Base-by-base conservation (phyloP, 495 filamentous ascomycete genomes). In the Penicillium silybi region DNA sequence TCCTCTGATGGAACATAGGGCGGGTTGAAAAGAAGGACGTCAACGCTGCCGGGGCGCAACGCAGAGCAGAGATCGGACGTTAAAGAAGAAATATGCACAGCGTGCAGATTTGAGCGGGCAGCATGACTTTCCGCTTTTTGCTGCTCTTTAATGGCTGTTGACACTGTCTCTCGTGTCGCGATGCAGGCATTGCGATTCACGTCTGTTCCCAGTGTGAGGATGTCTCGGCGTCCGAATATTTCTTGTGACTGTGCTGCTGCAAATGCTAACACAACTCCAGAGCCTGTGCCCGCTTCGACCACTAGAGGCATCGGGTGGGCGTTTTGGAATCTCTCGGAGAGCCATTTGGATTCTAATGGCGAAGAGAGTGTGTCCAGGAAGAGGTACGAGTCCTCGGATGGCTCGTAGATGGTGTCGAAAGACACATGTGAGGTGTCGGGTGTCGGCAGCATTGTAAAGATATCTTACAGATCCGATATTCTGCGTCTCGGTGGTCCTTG, bases 301-400 rank as follows among this genome's bases (percentile, higher is more conserved):
- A 95, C 66, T 1, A 93, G 64, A 6, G 89, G 86, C n/a, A 77
- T 44, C 4, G 75, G 37, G n/a, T 65, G 56, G 16, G 45, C 25
- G 58, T 48, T 44, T 49, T 49, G 41, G 47, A 75, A 96, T 40
- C 81, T 81, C 9, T 70, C 34, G 22, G 71, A 70, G 27, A 97
- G 84, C 67, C 92, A 98, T 29, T 75, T 52, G 5, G 80, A 86
- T 69, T 95, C 89, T 11, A 79, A 63, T 9, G 71, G 37, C 4
- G 85, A 85, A n/a, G 90, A 89, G 23, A 98, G 77, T 0, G 90
- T 93, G 73, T 98, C 93, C 22, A 98, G 80, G 29, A 98, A 77
- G n/a, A 98, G 82, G 65, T 86, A 97, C 16, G 90, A 95, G 69
- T 98, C 93, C 70, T 97, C 93, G 10, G 92, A 85, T 38, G 93